phyloP scores from a whole-genome alignment of 345 rosid genomes.

The Syzygium aqueum region DNA sequence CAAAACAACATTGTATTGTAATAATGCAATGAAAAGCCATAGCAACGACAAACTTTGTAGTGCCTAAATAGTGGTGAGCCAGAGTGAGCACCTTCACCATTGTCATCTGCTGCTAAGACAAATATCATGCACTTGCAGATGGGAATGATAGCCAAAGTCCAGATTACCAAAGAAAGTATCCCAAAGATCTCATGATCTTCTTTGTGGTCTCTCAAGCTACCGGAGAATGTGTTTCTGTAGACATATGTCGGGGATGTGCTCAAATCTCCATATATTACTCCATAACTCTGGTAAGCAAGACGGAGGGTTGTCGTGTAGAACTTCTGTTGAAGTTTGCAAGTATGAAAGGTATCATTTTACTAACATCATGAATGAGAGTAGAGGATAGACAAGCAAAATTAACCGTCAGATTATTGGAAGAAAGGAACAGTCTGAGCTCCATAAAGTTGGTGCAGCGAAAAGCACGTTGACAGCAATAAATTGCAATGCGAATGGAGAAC shows the following conservation, averaged over 20 bases:
- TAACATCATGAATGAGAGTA: not conserved
- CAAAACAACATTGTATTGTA: not conserved
- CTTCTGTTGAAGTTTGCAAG: not conserved
- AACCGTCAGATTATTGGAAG: not conserved
- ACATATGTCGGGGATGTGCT: not conserved
- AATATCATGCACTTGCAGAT: not conserved
- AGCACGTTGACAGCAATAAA: not conserved
- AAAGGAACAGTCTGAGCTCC: not conserved
- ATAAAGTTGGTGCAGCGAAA: not conserved
- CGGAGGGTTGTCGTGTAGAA: not conserved
- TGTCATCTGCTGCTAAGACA: not conserved
- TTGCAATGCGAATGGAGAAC: not conserved
- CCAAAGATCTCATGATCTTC: not conserved
- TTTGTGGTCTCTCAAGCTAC: not conserved
- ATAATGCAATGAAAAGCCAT: not conserved
- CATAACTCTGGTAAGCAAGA: not conserved
- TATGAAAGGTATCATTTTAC: not conserved
- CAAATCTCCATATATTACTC: not conserved
- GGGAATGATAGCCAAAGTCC: not conserved
- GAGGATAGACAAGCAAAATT: not conserved
- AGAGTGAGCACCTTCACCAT: not conserved
- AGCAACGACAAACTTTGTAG: not conserved
- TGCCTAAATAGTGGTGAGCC: not conserved
- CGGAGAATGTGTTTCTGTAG: slow-evolving; percentile 1
- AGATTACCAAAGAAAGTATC: not conserved